Conservation (phyloP, 345 rosid species). For the Clarkia xantiana region DNA sequence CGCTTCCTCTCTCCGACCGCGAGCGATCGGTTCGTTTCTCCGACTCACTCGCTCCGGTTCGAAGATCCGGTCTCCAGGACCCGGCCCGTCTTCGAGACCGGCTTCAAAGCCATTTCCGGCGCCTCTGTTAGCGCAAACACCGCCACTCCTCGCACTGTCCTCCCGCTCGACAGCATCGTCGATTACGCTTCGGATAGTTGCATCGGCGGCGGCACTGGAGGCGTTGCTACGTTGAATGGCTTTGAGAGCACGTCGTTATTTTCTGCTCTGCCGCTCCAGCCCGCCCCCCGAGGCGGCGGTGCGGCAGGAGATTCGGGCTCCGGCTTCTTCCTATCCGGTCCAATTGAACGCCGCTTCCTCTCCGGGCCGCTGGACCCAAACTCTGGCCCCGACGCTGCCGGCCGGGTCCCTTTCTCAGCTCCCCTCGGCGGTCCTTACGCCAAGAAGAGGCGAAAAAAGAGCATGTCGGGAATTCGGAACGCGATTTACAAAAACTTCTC, state of each 20-base stretch:
- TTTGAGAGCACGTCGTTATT: slow-evolving; percentile 91
- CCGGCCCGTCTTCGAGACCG: slow-evolving; percentile 40
- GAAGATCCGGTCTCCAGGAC: slow-evolving; percentile 24
- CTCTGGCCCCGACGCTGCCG: slow-evolving; percentile 28
- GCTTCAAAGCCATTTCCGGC: slow-evolving; percentile 78
- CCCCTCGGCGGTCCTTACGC: slow-evolving; percentile 61
- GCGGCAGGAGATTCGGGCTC: slow-evolving; percentile 25
- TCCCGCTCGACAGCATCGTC: slow-evolving; percentile 54
- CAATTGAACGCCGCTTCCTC: slow-evolving; percentile 65
- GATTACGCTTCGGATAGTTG: slow-evolving; percentile 65
- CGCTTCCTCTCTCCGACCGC: slow-evolving; percentile 74
- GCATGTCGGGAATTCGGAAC: slow-evolving; percentile 42
- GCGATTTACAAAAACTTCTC: slow-evolving; percentile 43
- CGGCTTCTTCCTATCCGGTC: slow-evolving; percentile 79
- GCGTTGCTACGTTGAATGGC: slow-evolving; percentile 45
- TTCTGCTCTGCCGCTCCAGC: slow-evolving; percentile 67
- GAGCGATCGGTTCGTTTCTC: slow-evolving; percentile 84
- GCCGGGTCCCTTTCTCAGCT: slow-evolving; percentile 66
- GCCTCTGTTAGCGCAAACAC: slow-evolving; percentile 85
- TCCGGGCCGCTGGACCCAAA: slow-evolving; percentile 74
- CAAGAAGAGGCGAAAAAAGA: slow-evolving; percentile 44
- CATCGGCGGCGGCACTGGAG: slow-evolving; percentile 29
- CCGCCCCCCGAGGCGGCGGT: slow-evolving; percentile 57
- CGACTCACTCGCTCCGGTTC: slow-evolving; percentile 76
- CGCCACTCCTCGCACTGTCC: slow-evolving; percentile 68